Evolutionary conservation across 2,329 filamentous ascomycete genomes (phyloP), one percentile per base, ranked within the genome.

Genomic region (Phoma sp.): DNA sequence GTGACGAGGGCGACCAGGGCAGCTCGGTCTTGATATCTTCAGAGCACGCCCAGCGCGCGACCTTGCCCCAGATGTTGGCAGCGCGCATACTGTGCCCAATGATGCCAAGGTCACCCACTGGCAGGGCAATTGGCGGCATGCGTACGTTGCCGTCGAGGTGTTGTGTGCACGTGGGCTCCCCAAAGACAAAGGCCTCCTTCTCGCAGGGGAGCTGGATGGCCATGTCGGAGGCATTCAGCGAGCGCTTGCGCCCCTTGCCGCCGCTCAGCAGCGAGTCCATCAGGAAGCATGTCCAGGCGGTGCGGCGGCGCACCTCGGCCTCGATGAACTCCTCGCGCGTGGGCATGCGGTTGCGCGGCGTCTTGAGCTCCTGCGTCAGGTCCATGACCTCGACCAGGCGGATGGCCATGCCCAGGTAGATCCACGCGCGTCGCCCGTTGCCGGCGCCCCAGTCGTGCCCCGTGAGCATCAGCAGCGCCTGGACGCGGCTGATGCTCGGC

Each of bases 361-460:
- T 54, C 46, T 70, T 64, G 4, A 65, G 66, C 59, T 76, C 74
- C 42, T 70, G 72, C 15, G 72, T 74, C 30, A 76, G 64, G 50
- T 74, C 73, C 69, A 77, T 74, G 57, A 76, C 71, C 57, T 77
- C 72, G 43, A 74, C 73, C 38, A 76, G 71, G 6, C 74, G 65
- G 12, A 77, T 75, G 18, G 74, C 74, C 72, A 76, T 76, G 53
- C 74, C 74, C 32, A 77, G 68, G 36, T 75, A 76, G 45, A 76
- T 76, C 74, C 74, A 77, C 0, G 74, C 74, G 32, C 73, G 57
- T 18, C 73, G 61, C 2, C 74, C 74, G 32, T 77, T 77, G 54
- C 76, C 79, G 47, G 77, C 80, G 52, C 71, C 75, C 75, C 78
- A 80, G 49, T 78, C 76, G 47, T 79, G 76, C n/a, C 76, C 76